Base-by-base conservation (phyloP, 495 filamentous ascomycete species). In the Trichoderma parareesei region DNA sequence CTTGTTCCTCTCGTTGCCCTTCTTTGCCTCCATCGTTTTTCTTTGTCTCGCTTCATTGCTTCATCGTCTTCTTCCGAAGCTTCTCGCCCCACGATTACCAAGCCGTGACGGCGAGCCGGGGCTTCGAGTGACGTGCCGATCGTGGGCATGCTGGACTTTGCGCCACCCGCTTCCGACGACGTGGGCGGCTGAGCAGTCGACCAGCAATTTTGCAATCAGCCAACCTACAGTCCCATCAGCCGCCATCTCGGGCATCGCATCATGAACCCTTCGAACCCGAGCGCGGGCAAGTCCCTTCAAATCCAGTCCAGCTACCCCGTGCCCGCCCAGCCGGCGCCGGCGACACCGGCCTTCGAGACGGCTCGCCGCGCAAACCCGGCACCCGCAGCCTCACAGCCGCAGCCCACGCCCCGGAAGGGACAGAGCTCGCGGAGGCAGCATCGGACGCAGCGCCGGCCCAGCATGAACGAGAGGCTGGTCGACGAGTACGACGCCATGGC, bases 351-450 rank as follows among this genome's bases (percentile, higher is more conserved):
- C 67, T 81, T 84, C 68, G 83, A 90, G 44, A 79, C 80, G 62
- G 83, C 83, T 60, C 86, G 85, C 41, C 85, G 88, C 64, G 86
- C 82, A 68, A 82, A 83, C 71, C 69, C 70, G 46, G 84, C 70
- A 43, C 84, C 87, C 46, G 79, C 85, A 62, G 85, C 86, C 55
- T 82, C 85, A 44, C 73, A 71, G 42, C 72, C 80, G 7, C 76
- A 78, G 20, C 75, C 83, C 40, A 73, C 82, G 53, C 76, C 86
- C 5, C 81, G 90, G 66, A 96, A 92, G 77, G 86, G 82, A 64
- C 93, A 97, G 78, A 76, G 76, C 35, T 76, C 82, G 62, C 87
- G 87, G 75, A 91, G 85, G 73, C 90, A 90, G 72, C 90, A 96
- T 71, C 80, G 81, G 65, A 81, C 78, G 67, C 80, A 81, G 71